phyloP scores from a whole-genome alignment of 495 filamentous ascomycete genomes.

The Xylaria curta region DNA sequence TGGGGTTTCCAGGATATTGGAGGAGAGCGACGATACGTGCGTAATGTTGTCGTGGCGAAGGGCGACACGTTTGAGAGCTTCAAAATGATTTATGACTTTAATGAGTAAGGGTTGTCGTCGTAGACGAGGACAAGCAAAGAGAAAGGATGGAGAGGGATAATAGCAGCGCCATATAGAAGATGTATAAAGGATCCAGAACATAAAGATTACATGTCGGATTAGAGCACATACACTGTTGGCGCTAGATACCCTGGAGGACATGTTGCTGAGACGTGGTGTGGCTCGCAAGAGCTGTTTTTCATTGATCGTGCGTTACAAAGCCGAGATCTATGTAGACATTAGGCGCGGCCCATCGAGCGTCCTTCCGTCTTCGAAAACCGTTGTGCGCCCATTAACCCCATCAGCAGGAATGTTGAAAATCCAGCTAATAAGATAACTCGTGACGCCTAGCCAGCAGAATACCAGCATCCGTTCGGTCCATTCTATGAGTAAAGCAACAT shows the following conservation, averaged over 20 bases:
- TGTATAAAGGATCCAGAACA: not conserved
- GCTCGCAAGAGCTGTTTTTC: not conserved
- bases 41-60: conserved; percentile 72
- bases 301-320: not conserved
- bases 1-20: conserved; percentile 60
- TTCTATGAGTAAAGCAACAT: conserved; percentile 16
- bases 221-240: not conserved
- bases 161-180: not conserved
- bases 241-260: not conserved
- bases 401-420: conserved; percentile 23
- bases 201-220: not conserved
- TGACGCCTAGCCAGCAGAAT: conserved; percentile 12
- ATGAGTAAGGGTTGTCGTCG: not conserved
- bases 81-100: conserved; percentile 77
- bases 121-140: not conserved
- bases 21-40: conserved; percentile 68
- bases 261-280: not conserved
- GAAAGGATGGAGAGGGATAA: not conserved
- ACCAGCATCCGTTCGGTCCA: not conserved
- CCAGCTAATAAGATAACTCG: conserved; percentile 6
- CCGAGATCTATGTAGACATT: not conserved
- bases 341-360: not conserved
- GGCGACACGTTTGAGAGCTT: conserved; percentile 64
- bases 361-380: not conserved
- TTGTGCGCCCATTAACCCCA: not conserved